Conservation (phyloP, 108 stramenopile species). For the Cyclotella cryptica region DNA sequence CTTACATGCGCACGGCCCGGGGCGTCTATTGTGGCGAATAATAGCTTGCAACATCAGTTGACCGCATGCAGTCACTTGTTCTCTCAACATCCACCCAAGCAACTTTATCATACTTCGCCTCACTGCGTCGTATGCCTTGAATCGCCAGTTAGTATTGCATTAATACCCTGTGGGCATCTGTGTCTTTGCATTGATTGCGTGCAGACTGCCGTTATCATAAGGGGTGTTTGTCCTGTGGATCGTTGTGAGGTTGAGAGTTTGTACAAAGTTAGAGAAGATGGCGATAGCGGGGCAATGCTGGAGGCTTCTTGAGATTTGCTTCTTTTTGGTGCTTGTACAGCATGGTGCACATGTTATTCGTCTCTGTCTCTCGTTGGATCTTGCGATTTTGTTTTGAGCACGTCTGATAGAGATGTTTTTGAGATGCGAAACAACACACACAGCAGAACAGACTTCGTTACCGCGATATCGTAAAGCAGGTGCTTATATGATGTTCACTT, state of each 20-base stretch:
- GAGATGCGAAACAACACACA: too few relatives aligned
- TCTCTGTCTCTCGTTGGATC: too few relatives aligned
- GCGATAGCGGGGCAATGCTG: neutral
- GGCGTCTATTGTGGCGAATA: too few relatives aligned
- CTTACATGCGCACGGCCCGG: neutral
- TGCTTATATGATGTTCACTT: too few relatives aligned
- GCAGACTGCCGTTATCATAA: constrained; percentile 4
- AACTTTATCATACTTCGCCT: constrained; percentile 34
- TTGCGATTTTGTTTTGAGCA: too few relatives aligned
- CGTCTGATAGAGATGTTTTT: too few relatives aligned
- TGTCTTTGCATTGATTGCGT: constrained; percentile 39
- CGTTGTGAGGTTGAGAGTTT: constrained; percentile 41
- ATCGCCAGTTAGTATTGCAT: constrained; percentile 26
- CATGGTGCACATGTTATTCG: too few relatives aligned
- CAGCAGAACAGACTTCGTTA: too few relatives aligned
- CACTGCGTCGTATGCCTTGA: constrained; percentile 47
- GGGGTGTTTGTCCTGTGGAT: constrained; percentile 45
- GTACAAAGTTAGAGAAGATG: constrained; percentile 31
- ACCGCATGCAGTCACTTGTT: constrained; percentile 18
- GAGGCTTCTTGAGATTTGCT: neutral
- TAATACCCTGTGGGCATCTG: constrained; percentile 49
- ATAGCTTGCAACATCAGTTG: too few relatives aligned
- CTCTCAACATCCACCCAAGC: constrained; percentile 17
- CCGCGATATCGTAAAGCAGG: too few relatives aligned
- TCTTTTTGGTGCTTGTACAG: neutral